Evolutionary conservation across 331 rosid species (phyloP).

Genomic region (Ulmus americana): DNA sequence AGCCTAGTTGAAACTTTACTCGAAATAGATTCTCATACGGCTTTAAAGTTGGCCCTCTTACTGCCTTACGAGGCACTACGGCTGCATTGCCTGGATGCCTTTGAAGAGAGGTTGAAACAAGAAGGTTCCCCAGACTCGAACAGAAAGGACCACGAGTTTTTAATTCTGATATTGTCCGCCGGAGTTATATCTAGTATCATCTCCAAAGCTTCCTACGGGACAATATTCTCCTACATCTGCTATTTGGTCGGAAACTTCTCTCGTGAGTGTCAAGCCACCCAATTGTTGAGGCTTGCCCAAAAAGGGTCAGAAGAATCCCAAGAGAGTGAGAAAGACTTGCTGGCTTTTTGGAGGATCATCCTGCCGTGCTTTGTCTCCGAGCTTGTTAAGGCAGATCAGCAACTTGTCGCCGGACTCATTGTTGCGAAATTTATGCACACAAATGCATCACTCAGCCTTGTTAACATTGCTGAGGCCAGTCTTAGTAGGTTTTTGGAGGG

Average conservation of each 20-base stretch:
- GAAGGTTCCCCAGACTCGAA: conserved; percentile 45
- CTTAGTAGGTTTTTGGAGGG: conserved; percentile 61
- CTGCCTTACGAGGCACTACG: conserved; percentile 63
- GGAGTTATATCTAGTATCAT: conserved; percentile 48
- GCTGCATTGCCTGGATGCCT: conserved; percentile 50
- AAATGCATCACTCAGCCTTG: conserved; percentile 54
- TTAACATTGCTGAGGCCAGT: conserved; percentile 62
- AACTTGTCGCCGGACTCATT: conserved; percentile 69
- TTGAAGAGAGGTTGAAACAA: conserved; percentile 60
- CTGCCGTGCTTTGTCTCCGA: conserved; percentile 69
- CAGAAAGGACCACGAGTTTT: conserved; percentile 51
- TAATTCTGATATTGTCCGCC: conserved; percentile 59
- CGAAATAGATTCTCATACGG: conserved; percentile 51
- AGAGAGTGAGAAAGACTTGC: conserved; percentile 33
- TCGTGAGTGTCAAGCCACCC: conserved; percentile 45
- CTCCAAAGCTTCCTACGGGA: conserved; percentile 43
- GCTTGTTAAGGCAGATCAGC: conserved; percentile 85
- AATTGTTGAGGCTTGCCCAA: conserved; percentile 32
- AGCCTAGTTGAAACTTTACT: conserved; percentile 45
- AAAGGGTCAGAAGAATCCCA: conserved; percentile 26
- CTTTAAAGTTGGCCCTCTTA: conserved; percentile 57
- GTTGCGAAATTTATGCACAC: conserved; percentile 78
- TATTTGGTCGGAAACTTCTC: conserved; percentile 69
- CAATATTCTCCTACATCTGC: conserved; percentile 62
- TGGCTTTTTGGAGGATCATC: conserved; percentile 42